A percentile compares a stretch with the other conserved stretches of the same genome.
Conservation (phyloP, 2,329 filamentous ascomycete genomes). For the Talaromyces rugulosus region DNA sequence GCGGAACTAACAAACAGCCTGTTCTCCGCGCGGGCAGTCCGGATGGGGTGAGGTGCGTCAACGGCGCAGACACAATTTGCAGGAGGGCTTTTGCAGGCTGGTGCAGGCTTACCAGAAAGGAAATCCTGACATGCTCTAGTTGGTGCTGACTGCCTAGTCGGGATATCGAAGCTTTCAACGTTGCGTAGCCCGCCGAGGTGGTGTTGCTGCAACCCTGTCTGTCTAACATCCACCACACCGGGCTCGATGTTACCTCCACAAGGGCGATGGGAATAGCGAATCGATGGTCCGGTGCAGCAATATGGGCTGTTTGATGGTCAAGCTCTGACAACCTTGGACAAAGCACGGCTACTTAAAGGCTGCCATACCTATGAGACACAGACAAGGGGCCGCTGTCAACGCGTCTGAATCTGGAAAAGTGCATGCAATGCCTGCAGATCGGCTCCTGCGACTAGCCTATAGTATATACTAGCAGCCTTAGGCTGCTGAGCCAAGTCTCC, state of each 20-base stretch:
- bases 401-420: background rate
- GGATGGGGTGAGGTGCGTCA: slow-evolving; percentile 15
- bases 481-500: background rate
- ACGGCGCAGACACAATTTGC: background rate
- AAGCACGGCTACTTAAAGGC: background rate
- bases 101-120: slow-evolving; percentile 2
- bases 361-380: background rate
- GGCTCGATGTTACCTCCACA: background rate
- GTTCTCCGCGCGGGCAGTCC: slow-evolving; percentile 1
- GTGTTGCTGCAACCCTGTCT: background rate
- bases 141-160: background rate
- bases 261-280: background rate
- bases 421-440: background rate
- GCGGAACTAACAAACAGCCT: background rate
- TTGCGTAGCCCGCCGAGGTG: background rate
- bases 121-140: background rate
- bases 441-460: background rate
- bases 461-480: background rate
- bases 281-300: background rate
- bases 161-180: background rate
- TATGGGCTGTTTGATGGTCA: background rate
- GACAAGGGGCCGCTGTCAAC: background rate
- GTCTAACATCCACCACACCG: background rate
- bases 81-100: background rate
- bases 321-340: background rate